Conservation (phyloP, 169 alveolate genomes). For the Amoebophrya sp. region DNA sequence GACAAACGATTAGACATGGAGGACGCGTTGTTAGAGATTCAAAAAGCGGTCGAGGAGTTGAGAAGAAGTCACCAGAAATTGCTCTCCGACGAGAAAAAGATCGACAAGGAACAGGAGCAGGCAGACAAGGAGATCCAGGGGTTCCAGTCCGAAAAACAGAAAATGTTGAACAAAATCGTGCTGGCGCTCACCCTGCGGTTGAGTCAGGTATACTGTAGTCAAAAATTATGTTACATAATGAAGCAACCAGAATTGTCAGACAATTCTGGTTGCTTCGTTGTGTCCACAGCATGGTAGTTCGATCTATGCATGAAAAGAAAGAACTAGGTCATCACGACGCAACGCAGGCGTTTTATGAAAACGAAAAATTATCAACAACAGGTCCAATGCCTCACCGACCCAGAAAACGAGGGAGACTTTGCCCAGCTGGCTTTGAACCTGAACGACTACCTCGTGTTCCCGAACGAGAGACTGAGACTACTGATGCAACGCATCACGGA, state of each 20-base stretch:
- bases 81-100: slow-evolving; percentile 54
- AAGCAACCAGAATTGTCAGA: too few relatives aligned
- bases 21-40: slow-evolving; percentile 58
- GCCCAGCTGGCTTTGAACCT: background rate
- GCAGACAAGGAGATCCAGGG: slow-evolving; percentile 45
- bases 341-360: too few relatives aligned
- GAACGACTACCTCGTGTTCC: slow-evolving; percentile 45
- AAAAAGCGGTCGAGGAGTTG: slow-evolving; percentile 59
- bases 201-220: too few relatives aligned
- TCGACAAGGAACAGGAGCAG: slow-evolving; percentile 48
- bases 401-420: background rate
- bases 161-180: slow-evolving; percentile 35
- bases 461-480: slow-evolving; percentile 51
- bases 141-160: slow-evolving; percentile 47
- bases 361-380: too few relatives aligned
- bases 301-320: too few relatives aligned
- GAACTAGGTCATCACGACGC: too few relatives aligned
- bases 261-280: too few relatives aligned
- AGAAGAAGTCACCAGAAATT: slow-evolving; percentile 59
- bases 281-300: too few relatives aligned
- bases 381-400: background rate
- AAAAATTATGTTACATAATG: too few relatives aligned
- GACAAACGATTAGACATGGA: slow-evolving; percentile 61
- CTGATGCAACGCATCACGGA: slow-evolving; percentile 56
- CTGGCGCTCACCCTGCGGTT: background rate